Evolutionary conservation across 805 yeast genomes (phyloP), one percentile per base, ranked within the genome.

Genomic region (Zygotorulaspora danielsina): DNA sequence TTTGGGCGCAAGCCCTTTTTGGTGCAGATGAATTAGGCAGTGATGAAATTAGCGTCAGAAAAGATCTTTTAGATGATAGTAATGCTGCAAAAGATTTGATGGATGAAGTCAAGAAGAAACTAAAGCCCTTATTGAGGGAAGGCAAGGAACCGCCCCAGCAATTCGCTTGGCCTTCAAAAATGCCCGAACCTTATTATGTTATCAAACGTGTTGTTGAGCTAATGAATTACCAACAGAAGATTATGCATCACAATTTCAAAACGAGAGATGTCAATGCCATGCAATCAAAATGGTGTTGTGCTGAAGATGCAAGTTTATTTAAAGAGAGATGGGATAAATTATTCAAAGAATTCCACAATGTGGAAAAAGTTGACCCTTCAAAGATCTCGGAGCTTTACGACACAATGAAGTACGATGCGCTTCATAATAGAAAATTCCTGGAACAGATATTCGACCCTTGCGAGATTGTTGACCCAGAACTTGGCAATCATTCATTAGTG

Each of bases 141-240:
- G 98, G 98, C 2, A 85, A 87, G 39, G 95, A 87, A 53, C 96
- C 97, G 0, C 97, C 98, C 12, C 84, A 94, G 0, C 96, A 93
- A 57, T 93, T 93, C 63, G 85, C 98, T 0, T 93, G 99, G 99
- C 98, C 99, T 1, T 85, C 93, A 13, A 87, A 87, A 59, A 88
- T 93, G 85, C 97, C 98, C 0, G 94, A 93, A 58, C 99, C 99
- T 2, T 90, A 87, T 57, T 78, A 81, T 34, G 98, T 93, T 11
- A 85, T 94, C 53, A 85, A 87, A 57, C 72, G 96, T 47, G 98
- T 93, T 19, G 95, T 93, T 29, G 96, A 88, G 54, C 71, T 93
- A 55, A 90, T 93, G 97, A 87, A 81, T 61, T 88, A 83, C 64
- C 97, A 93, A 60, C 79, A 79, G 27, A 75, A 72, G 50, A 78